These are phyloP conservation scores for Saccharum officinarum DNA, from an alignment of 176 grass and related monocot species.

Conservation along the genomic window DNA sequence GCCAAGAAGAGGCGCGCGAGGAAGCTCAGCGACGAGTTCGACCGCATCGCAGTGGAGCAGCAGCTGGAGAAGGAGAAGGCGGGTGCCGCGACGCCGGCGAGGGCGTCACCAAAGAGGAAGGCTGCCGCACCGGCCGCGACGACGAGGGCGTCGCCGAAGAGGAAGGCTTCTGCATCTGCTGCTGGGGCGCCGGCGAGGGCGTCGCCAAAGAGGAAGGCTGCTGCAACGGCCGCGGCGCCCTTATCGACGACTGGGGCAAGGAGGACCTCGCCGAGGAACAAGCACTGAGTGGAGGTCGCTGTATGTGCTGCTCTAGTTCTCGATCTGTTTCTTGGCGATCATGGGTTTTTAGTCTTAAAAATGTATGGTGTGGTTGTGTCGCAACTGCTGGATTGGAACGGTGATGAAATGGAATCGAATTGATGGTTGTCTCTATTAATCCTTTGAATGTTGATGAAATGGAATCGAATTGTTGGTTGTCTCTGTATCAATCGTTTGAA, in stretches of 20 bases:
- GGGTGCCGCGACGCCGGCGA: background rate
- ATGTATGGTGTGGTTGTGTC: background rate
- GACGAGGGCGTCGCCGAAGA: background rate
- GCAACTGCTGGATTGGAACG: background rate
- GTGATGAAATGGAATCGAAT: background rate
- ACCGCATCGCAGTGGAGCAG: slow-evolving; percentile 51
- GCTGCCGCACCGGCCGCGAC: slow-evolving; percentile 12
- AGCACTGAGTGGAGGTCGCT: slow-evolving; percentile 6
- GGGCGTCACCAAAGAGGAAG: slow-evolving; percentile 35
- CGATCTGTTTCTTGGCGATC: background rate
- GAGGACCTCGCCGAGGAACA: slow-evolving; percentile 42
- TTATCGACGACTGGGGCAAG: background rate
- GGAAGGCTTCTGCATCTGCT: slow-evolving; percentile 4
- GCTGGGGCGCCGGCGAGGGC: slow-evolving; percentile 32
- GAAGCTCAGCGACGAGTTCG: slow-evolving; percentile 68
- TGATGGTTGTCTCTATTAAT: background rate
- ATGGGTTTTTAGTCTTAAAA: background rate
- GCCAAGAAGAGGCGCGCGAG: slow-evolving; percentile 65
- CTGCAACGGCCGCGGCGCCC: background rate
- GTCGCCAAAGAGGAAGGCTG: slow-evolving; percentile 46
- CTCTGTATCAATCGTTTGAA: background rate
- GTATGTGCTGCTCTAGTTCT: slow-evolving; percentile 15
- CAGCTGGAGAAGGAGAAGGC: slow-evolving; percentile 3
- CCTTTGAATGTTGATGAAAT: background rate
- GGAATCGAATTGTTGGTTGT: background rate